Conservation (phyloP, 257 asterid species). For the Scutellaria minor region DNA sequence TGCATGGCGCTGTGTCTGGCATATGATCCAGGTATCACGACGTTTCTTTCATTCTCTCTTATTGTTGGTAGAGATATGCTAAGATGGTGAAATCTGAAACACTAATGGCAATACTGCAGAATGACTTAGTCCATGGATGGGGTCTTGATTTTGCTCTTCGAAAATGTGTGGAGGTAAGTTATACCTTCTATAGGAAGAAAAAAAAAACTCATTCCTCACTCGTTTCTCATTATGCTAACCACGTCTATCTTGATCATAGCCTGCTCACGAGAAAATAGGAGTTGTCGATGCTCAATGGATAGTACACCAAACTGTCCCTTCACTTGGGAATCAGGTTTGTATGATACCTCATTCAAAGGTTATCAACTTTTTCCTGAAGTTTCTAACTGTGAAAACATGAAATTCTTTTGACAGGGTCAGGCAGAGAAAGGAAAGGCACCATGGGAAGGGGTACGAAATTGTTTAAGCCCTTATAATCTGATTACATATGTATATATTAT, state of each 20-base stretch:
- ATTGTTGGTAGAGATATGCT: background rate
- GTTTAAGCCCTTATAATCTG: background rate
- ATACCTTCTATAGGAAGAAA: background rate
- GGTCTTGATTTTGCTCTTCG: conserved; percentile 96
- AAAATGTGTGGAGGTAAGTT: conserved; percentile 86
- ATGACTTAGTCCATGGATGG: conserved; percentile 98
- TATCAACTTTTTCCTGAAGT: background rate
- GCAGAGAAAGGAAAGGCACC: conserved; percentile 86
- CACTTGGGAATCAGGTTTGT: conserved; percentile 87
- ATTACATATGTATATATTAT: no score
- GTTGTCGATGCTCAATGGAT: conserved; percentile 95
- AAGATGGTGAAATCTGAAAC: conserved; percentile 23
- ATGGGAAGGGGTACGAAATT: conserved; percentile 90
- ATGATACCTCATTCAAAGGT: background rate
- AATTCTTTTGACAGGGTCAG: conserved; percentile 59
- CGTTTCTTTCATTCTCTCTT: conserved; percentile 13
- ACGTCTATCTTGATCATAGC: conserved; percentile 48
- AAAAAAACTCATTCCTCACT: background rate
- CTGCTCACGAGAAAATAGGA: conserved; percentile 93
- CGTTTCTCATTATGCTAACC: background rate
- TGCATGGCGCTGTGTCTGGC: conserved; percentile 99
- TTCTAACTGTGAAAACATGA: background rate
- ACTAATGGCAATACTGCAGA: conserved; percentile 53
- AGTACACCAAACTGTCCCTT: conserved; percentile 94
- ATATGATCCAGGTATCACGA: conserved; percentile 79